Conservation (phyloP, 2,329 filamentous ascomycete genomes). For the Calcarisporium arbuscula region DNA sequence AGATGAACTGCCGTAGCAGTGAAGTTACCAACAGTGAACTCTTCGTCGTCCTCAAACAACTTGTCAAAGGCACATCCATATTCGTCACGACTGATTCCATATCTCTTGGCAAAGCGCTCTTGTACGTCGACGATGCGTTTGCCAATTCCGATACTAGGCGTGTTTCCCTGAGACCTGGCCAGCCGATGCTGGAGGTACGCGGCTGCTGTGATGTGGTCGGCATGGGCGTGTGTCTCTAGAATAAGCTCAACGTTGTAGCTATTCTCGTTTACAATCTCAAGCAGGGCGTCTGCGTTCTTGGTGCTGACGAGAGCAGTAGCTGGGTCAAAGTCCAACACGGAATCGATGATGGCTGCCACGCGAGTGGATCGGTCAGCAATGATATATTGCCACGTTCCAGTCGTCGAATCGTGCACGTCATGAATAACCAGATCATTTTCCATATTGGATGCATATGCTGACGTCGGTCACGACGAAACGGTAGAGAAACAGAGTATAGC, state of each 20-base stretch:
- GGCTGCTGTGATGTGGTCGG: slow-evolving; percentile 54
- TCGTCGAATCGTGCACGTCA: slow-evolving; percentile 29
- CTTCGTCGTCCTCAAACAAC: slow-evolving; percentile 47
- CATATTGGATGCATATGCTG: no score
- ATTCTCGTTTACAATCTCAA: slow-evolving; percentile 35
- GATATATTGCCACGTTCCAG: slow-evolving; percentile 55
- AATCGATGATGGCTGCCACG: slow-evolving; percentile 52
- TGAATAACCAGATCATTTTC: slow-evolving; percentile 28
- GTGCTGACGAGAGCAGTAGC: slow-evolving; percentile 37
- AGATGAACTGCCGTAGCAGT: slow-evolving; percentile 43
- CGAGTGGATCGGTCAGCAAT: slow-evolving; percentile 46
- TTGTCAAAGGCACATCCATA: slow-evolving; percentile 42
- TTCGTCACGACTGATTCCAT: slow-evolving; percentile 37
- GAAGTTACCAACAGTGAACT: slow-evolving; percentile 43
- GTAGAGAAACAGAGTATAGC: no score
- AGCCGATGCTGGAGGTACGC: slow-evolving; percentile 48
- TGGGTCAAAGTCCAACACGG: slow-evolving; percentile 53
- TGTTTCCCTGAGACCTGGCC: slow-evolving; percentile 21
- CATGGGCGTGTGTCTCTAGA: slow-evolving; percentile 57
- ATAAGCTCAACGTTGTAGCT: slow-evolving; percentile 45
- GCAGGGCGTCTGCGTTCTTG: slow-evolving; percentile 42
- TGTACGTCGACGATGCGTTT: slow-evolving; percentile 48
- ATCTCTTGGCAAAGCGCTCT: slow-evolving; percentile 39
- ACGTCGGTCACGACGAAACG: no score
- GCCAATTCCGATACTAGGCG: slow-evolving; percentile 47